Evolutionary conservation across 345 rosid species (phyloP).

Genomic region (Eucalyptus cloeziana): DNA sequence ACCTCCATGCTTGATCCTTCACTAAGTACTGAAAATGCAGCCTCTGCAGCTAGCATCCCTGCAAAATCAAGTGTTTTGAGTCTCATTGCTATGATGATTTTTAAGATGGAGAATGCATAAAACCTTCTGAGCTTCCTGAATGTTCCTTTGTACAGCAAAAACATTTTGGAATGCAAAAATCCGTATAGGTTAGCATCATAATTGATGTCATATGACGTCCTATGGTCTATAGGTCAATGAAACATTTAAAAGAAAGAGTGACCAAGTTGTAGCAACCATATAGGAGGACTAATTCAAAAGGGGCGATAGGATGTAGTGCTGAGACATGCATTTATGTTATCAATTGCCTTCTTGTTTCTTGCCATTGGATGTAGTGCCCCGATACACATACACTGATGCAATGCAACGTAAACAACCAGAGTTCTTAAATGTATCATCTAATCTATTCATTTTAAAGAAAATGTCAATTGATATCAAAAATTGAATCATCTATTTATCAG

Average conservation of each 20-base stretch:
- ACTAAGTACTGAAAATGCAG: conserved; percentile 57
- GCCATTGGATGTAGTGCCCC: not conserved
- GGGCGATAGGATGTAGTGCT: not conserved
- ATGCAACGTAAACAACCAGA: not conserved
- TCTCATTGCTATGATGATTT: not conserved
- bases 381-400: not conserved
- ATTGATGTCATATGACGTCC: not conserved
- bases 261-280: not conserved
- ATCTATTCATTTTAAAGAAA: not conserved
- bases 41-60: conserved; percentile 98
- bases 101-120: not conserved
- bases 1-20: conserved; percentile 45
- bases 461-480: not conserved
- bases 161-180: not conserved
- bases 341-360: not conserved
- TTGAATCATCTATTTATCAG: not conserved
- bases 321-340: not conserved
- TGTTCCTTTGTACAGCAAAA: not conserved
- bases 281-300: not conserved
- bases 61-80: conserved; percentile 1
- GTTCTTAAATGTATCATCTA: not conserved
- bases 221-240: not conserved
- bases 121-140: not conserved
- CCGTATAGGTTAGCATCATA: not conserved
- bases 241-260: not conserved